Evolutionary conservation across 164 flowering plant genomes (phyloP), one percentile per base, ranked within the genome.

Genomic region (Echeveria elegans): DNA sequence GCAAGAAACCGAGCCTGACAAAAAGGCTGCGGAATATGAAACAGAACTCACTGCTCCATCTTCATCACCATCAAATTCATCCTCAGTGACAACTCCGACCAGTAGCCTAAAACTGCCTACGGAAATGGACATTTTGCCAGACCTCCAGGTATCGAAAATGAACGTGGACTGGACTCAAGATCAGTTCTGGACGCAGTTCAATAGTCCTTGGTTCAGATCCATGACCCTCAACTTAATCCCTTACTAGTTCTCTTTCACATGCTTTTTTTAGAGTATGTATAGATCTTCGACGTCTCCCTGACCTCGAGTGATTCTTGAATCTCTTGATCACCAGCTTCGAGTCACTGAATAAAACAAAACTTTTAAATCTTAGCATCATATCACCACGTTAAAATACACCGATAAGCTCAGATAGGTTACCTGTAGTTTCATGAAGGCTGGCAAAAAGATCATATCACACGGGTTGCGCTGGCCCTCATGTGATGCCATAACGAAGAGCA

Each of bases 191-290:
- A 68, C 73, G 16, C 82, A 74, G 45, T 66, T 83, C 16, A 76
- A 77, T 4, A 85, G 93, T 73, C 89, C 91, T 2, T 88, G 90
- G 88, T 72, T 83, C 14, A 92, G 81, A 56, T 83, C 70, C 40
- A 70, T 81, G 73, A 65, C 75, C 50, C 75, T 72, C n/a, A 56
- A 56, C 61, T 56, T 56, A 29, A 28, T 56, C 61, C 61, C 61
- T 28, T 56, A 56, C 26, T 23, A 52, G 58, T n/a, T n/a, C 58
- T 23, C 58, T 52, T 21, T 52, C 28, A 52, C 1, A 6, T 5
- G 56, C 1, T 24, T 48, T 24, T 34, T 48, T 48, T 7, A 5
- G 24, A 5, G 58, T 21, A 52, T 23, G 26, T 23, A 52, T 5
- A 19, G 24, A n/a, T n/a, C 3, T 48, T n/a, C 47, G 47, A 43